Evolutionary conservation across 1,284 basidiomycete genomes (phyloP), one percentile per base, ranked within the genome.

Genomic region (Microstroma glucosiphilum): DNA sequence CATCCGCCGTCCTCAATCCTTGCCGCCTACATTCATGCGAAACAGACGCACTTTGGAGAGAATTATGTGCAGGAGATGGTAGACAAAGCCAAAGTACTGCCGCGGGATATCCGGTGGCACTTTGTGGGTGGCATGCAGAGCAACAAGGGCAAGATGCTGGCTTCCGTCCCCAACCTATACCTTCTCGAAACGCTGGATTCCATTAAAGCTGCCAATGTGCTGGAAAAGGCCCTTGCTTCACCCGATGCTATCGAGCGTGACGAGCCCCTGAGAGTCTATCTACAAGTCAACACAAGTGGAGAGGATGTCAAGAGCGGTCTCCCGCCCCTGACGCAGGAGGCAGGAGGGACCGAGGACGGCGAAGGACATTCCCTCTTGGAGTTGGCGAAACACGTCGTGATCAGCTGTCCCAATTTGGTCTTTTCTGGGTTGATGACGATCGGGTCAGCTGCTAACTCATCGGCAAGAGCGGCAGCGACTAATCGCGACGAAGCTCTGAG

Each of bases 381-480:
- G 56, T 84, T 97, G 17, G 92, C 90, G 0, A 81, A 80, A 51
- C 86, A 90, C 71, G 83, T 98, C 75, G 76, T 93, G 62, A 79
- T 80, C 0, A 80, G 83, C 37, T 98, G 94, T 77, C 88, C 89
- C 0, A 82, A 82, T 19, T 83, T 98, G 41, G 84, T 83, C 19
- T 81, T 98, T 1, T 85, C 87, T 49, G 96, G 94, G 3, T 81
- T 98, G 46, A 98, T 98, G 94, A 97, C 94, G 0, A 98, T 98
- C 71, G 94, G 96, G 1, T 86, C 91, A 3, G 83, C 70, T 8
- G 57, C 64, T 23, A 72, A 76, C 61, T 74, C 72, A 56, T 60
- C 63, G 9, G 55, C 43, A 12, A 37, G 60, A 1, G 59, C 89
- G 60, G 83, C 86, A 51, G 84, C 87, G 64, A 91, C 89, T 1